Conservation (phyloP, 179 eudicot species). For the Nepenthes alata region DNA sequence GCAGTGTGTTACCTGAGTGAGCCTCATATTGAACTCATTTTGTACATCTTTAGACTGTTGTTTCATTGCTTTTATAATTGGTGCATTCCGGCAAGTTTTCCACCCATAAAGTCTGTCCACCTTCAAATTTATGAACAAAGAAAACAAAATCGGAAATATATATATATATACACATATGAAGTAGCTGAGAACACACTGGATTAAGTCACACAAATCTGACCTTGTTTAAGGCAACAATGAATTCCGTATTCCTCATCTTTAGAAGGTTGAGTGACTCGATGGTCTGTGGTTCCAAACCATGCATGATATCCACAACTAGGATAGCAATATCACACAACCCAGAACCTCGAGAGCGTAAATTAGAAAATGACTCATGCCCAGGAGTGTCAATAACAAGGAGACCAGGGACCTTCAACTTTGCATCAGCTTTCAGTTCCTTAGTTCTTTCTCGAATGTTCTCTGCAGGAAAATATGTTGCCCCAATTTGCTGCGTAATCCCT, state of each 20-base stretch:
- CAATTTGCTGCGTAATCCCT: conserved; percentile 96
- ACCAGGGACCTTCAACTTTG: conserved; percentile 80
- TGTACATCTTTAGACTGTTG: conserved; percentile 71
- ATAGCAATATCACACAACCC: conserved; percentile 92
- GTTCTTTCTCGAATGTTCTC: conserved; percentile 83
- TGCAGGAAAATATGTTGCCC: conserved; percentile 95
- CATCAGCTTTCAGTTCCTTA: conserved; percentile 85
- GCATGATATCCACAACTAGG: conserved; percentile 90
- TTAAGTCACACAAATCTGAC: conserved; percentile 21
- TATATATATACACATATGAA: not conserved
- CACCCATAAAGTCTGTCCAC: conserved; percentile 88
- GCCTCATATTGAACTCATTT: conserved; percentile 59
- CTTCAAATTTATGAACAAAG: conserved; percentile 20
- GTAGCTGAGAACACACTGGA: not conserved
- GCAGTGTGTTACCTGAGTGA: conserved; percentile 35
- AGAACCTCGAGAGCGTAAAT: conserved; percentile 79
- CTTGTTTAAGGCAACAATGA: conserved; percentile 84
- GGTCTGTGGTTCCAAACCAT: conserved; percentile 88
- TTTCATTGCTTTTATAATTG: conserved; percentile 62
- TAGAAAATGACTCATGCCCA: conserved; percentile 81
- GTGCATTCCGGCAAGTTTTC: conserved; percentile 65
- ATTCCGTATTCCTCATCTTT: conserved; percentile 85
- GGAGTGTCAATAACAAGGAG: conserved; percentile 90
- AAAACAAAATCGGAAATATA: not conserved
- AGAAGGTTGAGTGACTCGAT: conserved; percentile 83